phyloP scores from a whole-genome alignment of 2,329 filamentous ascomycete genomes.

The Venturia effusa region DNA sequence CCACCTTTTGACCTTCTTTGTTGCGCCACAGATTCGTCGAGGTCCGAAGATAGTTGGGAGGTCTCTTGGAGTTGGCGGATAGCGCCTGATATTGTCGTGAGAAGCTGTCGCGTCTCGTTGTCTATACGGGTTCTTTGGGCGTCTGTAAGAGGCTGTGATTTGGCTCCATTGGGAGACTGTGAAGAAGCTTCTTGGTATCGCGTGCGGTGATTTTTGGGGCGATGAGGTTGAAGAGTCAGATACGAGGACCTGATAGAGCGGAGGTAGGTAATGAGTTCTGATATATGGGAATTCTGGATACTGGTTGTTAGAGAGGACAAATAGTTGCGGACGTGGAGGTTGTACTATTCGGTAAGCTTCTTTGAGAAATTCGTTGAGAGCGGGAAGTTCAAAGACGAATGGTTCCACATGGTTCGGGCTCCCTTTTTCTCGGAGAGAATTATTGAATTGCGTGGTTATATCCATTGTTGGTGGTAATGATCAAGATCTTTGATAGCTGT shows the following conservation, averaged over 20 bases:
- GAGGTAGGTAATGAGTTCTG: constrained; percentile 69
- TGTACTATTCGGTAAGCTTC: constrained; percentile 85
- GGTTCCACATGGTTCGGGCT: not conserved
- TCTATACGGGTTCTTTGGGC: constrained; percentile 78
- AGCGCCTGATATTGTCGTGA: constrained; percentile 73
- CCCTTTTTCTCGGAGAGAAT: not conserved
- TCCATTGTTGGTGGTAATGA: constrained; percentile 3
- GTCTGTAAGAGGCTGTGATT: constrained; percentile 56
- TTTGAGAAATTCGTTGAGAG: constrained; percentile 76
- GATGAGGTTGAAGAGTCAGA: constrained; percentile 66
- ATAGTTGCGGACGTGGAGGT: constrained; percentile 14
- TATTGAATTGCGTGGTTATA: constrained; percentile 3
- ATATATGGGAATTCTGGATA: constrained; percentile 69
- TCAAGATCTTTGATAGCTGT: too few species aligned
- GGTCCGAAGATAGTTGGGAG: constrained; percentile 70
- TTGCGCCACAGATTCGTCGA: constrained; percentile 56
- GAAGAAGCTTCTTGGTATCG: constrained; percentile 35
- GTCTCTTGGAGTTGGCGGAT: constrained; percentile 73
- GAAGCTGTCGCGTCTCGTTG: constrained; percentile 70
- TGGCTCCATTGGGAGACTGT: constrained; percentile 71
- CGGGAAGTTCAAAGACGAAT: constrained; percentile 24
- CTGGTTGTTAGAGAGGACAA: constrained; percentile 4
- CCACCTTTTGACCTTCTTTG: constrained; percentile 58
- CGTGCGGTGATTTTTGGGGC: constrained; percentile 30
- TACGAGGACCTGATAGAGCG: constrained; percentile 79